Evolutionary conservation across 2,329 filamentous ascomycete species (phyloP).

Genomic region (Talaromyces sp.): DNA sequence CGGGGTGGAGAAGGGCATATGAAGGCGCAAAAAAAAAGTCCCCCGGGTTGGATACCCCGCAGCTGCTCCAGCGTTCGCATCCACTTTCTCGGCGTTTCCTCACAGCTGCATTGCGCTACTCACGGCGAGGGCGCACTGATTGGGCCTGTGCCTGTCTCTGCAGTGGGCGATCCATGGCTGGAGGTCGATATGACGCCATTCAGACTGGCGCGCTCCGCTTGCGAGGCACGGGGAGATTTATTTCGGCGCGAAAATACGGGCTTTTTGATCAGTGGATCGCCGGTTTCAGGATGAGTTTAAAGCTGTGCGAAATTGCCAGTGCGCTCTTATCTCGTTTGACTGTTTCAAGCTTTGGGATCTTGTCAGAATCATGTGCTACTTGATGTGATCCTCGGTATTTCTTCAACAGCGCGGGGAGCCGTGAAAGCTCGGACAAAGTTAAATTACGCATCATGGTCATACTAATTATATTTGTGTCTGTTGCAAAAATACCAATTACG

Average conservation of each 20-base stretch:
- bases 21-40: not conserved
- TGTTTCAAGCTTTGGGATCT: not conserved
- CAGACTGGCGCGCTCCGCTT: not conserved
- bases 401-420: not conserved
- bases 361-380: not conserved
- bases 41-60: not conserved
- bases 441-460: no score
- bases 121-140: not conserved
- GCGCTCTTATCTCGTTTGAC: not conserved
- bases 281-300: not conserved
- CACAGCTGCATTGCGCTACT: not conserved
- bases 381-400: not conserved
- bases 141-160: not conserved
- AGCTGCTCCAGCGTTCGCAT: not conserved
- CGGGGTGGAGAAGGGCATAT: not conserved
- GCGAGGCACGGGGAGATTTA: not conserved
- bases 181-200: not conserved
- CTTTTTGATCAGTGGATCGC: not conserved
- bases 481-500: not conserved
- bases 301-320: not conserved
- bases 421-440: not conserved
- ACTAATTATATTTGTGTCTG: not conserved
- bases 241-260: not conserved
- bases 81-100: not conserved
- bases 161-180: not conserved